Percentiles rank a stretch among this genome's conserved stretches.
phyloP scores from a whole-genome alignment of 257 asterid species.

The Thymus quinquecostatus region DNA sequence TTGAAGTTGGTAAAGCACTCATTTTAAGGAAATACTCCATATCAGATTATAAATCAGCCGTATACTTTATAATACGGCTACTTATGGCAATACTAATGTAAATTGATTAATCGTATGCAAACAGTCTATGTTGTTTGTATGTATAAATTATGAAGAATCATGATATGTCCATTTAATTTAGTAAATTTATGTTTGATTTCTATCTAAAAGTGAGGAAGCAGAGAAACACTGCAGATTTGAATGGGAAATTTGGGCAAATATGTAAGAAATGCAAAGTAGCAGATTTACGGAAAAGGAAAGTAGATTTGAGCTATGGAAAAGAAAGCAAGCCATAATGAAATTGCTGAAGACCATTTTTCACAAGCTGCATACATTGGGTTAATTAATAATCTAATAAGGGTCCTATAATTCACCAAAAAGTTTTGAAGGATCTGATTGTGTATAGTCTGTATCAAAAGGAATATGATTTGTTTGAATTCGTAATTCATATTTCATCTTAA shows the following conservation, averaged over 20 bases:
- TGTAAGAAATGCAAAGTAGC: background rate
- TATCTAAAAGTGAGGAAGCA: background rate
- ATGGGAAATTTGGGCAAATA: background rate
- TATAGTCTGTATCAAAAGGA: background rate
- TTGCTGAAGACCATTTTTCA: background rate
- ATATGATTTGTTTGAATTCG: background rate
- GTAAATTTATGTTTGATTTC: background rate
- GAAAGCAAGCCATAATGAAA: background rate
- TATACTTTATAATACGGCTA: background rate
- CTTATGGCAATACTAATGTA: constrained; percentile 1
- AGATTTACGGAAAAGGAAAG: background rate
- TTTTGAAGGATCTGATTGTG: background rate
- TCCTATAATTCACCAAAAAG: background rate
- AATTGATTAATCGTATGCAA: background rate
- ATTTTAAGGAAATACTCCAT: background rate
- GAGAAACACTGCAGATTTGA: background rate
- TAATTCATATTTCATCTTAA: background rate
- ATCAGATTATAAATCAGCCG: background rate
- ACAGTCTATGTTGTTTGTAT: background rate
- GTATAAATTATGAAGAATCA: background rate
- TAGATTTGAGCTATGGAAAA: background rate
- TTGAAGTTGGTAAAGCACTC: background rate
- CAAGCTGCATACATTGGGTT: background rate
- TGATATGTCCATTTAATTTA: background rate
- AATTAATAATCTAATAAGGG: background rate